These are phyloP conservation scores for Solanum phureja DNA, from an alignment of 257 asterid species.

Conservation along the genomic window DNA sequence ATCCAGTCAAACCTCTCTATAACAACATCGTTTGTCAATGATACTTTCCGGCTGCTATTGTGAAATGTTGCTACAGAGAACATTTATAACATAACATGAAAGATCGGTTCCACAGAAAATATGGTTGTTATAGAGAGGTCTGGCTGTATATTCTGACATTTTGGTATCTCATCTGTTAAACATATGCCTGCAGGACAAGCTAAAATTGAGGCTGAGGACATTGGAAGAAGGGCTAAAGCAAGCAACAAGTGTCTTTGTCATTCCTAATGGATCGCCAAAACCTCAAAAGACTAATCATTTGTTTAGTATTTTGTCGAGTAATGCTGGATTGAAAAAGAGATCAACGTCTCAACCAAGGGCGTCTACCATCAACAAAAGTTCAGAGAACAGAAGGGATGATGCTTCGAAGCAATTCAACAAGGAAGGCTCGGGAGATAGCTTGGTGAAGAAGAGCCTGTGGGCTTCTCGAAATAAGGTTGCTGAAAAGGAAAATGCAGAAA, in stretches of 20 bases:
- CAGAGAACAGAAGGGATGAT: constrained; percentile 2
- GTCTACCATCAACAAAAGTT: constrained; percentile 24
- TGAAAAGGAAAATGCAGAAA: constrained; percentile 59
- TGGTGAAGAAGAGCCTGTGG: constrained; percentile 32
- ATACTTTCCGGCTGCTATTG: background rate
- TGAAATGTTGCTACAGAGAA: background rate
- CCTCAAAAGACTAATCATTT: constrained; percentile 32
- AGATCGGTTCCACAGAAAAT: background rate
- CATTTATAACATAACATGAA: background rate
- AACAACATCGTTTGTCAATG: background rate
- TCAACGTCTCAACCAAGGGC: constrained; percentile 63
- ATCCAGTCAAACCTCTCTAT: background rate
- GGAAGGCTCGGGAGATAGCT: background rate
- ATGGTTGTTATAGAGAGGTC: background rate
- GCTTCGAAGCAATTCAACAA: constrained; percentile 14
- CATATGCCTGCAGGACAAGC: constrained; percentile 47
- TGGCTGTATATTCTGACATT: background rate
- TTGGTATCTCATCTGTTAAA: background rate
- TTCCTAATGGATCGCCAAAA: constrained; percentile 33
- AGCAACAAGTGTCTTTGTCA: constrained; percentile 15
- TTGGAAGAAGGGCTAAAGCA: constrained; percentile 67
- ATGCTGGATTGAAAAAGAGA: constrained; percentile 39
- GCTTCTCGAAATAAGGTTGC: constrained; percentile 41
- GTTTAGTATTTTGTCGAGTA: constrained; percentile 58
- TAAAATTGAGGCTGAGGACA: constrained; percentile 74